Conservation (phyloP, 148 eudicot genomes). For the Fagopyrum tataricum region DNA sequence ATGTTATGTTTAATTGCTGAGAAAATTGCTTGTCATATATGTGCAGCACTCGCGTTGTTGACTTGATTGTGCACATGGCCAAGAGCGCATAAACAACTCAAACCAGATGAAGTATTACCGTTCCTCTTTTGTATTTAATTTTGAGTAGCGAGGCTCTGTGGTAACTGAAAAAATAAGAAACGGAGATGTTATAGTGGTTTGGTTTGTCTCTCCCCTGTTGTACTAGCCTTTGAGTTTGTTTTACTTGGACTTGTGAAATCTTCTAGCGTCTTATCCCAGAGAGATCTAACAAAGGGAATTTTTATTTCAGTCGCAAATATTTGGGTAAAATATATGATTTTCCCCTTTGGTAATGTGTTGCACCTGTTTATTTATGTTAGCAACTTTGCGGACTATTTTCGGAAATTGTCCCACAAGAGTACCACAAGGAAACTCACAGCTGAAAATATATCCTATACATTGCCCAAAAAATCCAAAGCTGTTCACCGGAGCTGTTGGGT, state of each 20-base stretch:
- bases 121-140: slow-evolving; percentile 2
- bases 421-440: too few relatives aligned
- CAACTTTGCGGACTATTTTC: too few relatives aligned
- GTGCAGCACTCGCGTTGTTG: slow-evolving; percentile 75
- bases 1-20: neutral
- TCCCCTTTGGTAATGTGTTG: neutral
- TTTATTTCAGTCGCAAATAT: neutral
- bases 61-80: slow-evolving; percentile 62
- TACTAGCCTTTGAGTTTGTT: neutral
- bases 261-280: neutral
- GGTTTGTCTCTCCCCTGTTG: neutral
- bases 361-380: too few relatives aligned
- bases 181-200: slow-evolving; percentile 4
- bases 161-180: neutral
- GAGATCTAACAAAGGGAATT: neutral
- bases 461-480: too few relatives aligned
- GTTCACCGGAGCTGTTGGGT: too few relatives aligned
- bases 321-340: neutral
- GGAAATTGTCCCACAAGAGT: too few relatives aligned
- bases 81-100: slow-evolving; percentile 9
- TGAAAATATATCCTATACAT: too few relatives aligned
- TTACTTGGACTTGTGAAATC: neutral
- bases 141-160: slow-evolving; percentile 12
- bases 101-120: slow-evolving; percentile 7
- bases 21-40: neutral